Evolutionary conservation across 2,329 filamentous ascomycete genomes (phyloP).

Genomic region (Xylaria polymorpha): DNA sequence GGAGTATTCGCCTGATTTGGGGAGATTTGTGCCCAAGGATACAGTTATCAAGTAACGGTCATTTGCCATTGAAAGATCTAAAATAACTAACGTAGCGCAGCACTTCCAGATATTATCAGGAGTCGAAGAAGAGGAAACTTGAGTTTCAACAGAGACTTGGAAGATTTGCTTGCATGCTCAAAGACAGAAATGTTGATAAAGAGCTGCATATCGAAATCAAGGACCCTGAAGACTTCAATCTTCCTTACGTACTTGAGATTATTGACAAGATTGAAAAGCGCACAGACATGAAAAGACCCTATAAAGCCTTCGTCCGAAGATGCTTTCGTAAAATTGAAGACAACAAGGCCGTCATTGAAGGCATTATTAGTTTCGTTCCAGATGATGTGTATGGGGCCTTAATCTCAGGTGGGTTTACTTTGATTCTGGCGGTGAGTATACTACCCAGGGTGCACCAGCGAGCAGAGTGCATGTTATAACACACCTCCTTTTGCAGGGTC

Average conservation of each 20-base stretch:
- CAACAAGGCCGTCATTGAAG: background rate
- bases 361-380: slow-evolving; percentile 3
- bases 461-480: background rate
- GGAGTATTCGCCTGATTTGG: slow-evolving; percentile 1
- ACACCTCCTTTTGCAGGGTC: background rate
- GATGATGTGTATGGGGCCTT: slow-evolving; percentile 1
- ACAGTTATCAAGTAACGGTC: background rate
- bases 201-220: slow-evolving; percentile 1
- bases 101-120: background rate
- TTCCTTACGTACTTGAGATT: background rate
- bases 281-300: background rate
- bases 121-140: background rate
- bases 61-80: background rate
- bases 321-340: slow-evolving; percentile 1
- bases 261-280: slow-evolving; percentile 4
- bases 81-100: background rate
- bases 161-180: background rate
- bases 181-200: slow-evolving; percentile 8
- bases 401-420: background rate
- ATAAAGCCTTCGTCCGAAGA: background rate
- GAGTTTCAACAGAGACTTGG: background rate
- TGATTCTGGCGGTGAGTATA: slow-evolving; percentile 1
- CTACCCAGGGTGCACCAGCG: too few species aligned
- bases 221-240: background rate
- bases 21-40: background rate